A percentile compares a stretch with the other conserved stretches of the same genome.
These are phyloP conservation scores for Paraglomus occultum DNA, from an alignment of 192 early-diverging fungal species.

Conservation along the genomic window DNA sequence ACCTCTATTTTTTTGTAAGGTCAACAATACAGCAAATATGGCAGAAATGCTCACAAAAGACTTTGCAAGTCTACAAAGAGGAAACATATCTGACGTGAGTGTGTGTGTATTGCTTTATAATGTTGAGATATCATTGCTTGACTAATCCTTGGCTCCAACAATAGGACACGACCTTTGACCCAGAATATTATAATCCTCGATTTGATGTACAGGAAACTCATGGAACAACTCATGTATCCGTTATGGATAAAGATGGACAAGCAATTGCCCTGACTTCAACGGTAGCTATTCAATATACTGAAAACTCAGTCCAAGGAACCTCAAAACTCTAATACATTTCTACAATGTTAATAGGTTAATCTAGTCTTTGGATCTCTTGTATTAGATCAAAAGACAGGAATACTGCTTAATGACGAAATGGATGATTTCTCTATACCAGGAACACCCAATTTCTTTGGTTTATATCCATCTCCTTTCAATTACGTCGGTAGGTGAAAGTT, in stretches of 20 bases:
- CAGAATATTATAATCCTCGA: conserved; percentile 74
- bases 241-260: conserved; percentile 67
- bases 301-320: neutral
- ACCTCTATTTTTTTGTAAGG: conserved; percentile 27
- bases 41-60: conserved; percentile 67
- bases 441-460: conserved; percentile 70
- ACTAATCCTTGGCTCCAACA: conserved; percentile 4
- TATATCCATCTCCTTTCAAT: conserved; percentile 84
- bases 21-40: conserved; percentile 54
- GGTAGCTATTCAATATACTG: conserved; percentile 18
- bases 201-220: conserved; percentile 78
- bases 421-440: conserved; percentile 89
- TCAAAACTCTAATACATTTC: neutral
- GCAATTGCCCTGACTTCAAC: conserved; percentile 90
- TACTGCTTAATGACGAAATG: conserved; percentile 96
- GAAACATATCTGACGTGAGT: conserved; percentile 68
- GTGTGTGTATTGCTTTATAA: neutral
- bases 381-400: conserved; percentile 81
- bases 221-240: conserved; percentile 91
- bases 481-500: conserved; percentile 51
- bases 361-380: conserved; percentile 85
- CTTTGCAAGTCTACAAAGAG: conserved; percentile 59
- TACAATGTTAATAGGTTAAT: conserved; percentile 52
- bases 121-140: neutral
- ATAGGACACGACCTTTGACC: conserved; percentile 56